Evolutionary conservation across 768 basidiomycete species (phyloP), one percentile per base, ranked within the genome.

Genomic region (Pholiota molesta): DNA sequence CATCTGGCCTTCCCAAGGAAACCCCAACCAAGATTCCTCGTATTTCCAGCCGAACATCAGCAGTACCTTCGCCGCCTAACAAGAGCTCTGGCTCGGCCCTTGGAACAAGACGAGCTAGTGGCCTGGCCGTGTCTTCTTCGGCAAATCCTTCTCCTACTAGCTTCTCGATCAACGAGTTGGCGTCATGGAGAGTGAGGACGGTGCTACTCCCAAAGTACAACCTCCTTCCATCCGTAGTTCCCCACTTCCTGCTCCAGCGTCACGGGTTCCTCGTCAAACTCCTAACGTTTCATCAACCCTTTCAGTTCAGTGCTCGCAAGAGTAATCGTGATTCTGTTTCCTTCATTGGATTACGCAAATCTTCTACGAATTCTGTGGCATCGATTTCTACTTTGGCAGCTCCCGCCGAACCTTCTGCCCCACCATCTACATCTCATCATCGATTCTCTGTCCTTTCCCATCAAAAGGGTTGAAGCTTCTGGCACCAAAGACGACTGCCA

Each of bases 11-110:
- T 59, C 72, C 84, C 5, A 94, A 94, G 75, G 93, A 94, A 71
- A 94, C 94, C 0, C 94, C 94, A 3, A 96, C 94, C 19, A 95
- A 94, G 78, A 96, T 95, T 68, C 94, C 94, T 52, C 91, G 94
- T 26, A 95, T 96, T 42, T 90, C 92, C n/a, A 92, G 92, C 69
- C 85, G 90, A 35, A 87, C 89, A 2, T 91, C 93, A 5, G 86
- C 90, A 10, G 83, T 83, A 56, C 83, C 85, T 52, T 92, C 92
- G 7, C 93, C 93, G 14, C 83, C 89, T 45, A 73, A 86, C 58
- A 88, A 87, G 66, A 78, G 80, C n/a, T 80, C 85, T 17, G 69
- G 73, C 16, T 78, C 79, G 17, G 78, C 81, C 17, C 73, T 84
- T 55, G 78, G 82, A 9, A 82, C 79, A 62, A 86, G 90, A 39